Percentiles rank a stretch among this genome's conserved stretches.
Evolutionary conservation across 2,329 filamentous ascomycete species (phyloP).

Genomic region (Pestalotiopsis sp.): DNA sequence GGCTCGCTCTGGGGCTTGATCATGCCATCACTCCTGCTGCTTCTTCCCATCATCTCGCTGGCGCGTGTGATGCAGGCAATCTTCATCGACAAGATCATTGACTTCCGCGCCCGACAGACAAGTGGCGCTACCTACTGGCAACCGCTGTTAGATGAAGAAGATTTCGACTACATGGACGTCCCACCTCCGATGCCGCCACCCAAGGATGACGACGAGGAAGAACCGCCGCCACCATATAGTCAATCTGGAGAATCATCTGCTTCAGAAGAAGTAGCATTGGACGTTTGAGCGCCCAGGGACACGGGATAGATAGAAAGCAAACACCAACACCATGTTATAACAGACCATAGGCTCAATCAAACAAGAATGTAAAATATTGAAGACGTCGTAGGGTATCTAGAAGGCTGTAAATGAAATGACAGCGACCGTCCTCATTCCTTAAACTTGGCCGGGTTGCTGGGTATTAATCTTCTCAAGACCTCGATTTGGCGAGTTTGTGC

Average conservation of each 20-base stretch:
- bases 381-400: constrained; percentile 5
- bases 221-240: constrained; percentile 4
- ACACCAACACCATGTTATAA: neutral
- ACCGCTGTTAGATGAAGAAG: neutral
- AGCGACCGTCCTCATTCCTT: constrained; percentile 4
- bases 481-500: constrained; percentile 68
- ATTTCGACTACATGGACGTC: neutral
- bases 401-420: neutral
- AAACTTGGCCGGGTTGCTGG: constrained; percentile 59
- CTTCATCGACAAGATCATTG: neutral
- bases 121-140: neutral
- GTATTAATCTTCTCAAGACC: constrained; percentile 65
- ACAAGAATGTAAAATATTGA: neutral
- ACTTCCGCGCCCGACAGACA: neutral
- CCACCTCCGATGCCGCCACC: constrained; percentile 2
- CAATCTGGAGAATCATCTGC: neutral
- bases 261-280: neutral
- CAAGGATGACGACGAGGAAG: constrained; percentile 3
- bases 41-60: neutral
- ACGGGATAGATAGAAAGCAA: neutral
- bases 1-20: constrained; percentile 1
- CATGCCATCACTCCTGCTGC: neutral
- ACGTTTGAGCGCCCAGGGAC: neutral
- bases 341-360: neutral
- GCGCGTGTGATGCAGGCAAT: neutral